A percentile compares a stretch with the other conserved stretches of the same genome.
These are phyloP conservation scores for Primulina eburnea DNA, from an alignment of 257 asterid species.

Conservation along the genomic window DNA sequence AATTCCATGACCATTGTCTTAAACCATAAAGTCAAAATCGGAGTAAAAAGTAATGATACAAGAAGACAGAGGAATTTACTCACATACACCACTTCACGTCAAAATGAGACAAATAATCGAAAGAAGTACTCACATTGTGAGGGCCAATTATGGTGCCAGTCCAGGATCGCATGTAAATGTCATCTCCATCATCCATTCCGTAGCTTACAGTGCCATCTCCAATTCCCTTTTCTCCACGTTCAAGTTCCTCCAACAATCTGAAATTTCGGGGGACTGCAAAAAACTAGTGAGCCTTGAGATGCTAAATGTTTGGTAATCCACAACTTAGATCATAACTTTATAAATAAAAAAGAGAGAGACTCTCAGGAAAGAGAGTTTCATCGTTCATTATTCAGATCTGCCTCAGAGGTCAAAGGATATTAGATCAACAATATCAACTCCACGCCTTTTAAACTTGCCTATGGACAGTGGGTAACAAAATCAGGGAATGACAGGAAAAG, in stretches of 20 bases:
- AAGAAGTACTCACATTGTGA: conserved; percentile 35
- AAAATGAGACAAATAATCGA: neutral
- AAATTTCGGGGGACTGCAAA: conserved; percentile 49
- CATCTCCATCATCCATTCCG: conserved; percentile 65
- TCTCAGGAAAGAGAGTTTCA: neutral
- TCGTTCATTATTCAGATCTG: neutral
- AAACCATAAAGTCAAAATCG: no score
- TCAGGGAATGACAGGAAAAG: neutral
- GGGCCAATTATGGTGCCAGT: conserved; percentile 55
- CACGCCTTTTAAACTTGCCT: neutral
- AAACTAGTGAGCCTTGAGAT: conserved; percentile 21
- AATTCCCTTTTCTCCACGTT: conserved; percentile 58
- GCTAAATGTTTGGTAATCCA: neutral
- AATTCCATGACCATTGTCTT: neutral
- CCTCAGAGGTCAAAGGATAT: neutral
- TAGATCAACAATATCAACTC: neutral
- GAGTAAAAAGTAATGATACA: neutral
- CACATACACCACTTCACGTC: neutral
- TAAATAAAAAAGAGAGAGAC: neutral
- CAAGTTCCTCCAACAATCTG: conserved; percentile 57
- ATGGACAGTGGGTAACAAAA: neutral
- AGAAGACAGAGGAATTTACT: neutral
- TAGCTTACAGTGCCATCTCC: conserved; percentile 64
- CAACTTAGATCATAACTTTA: neutral
- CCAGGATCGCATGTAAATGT: conserved; percentile 55